Base-by-base conservation (phyloP, 1,284 basidiomycete species). In the Thelephora terrestris region DNA sequence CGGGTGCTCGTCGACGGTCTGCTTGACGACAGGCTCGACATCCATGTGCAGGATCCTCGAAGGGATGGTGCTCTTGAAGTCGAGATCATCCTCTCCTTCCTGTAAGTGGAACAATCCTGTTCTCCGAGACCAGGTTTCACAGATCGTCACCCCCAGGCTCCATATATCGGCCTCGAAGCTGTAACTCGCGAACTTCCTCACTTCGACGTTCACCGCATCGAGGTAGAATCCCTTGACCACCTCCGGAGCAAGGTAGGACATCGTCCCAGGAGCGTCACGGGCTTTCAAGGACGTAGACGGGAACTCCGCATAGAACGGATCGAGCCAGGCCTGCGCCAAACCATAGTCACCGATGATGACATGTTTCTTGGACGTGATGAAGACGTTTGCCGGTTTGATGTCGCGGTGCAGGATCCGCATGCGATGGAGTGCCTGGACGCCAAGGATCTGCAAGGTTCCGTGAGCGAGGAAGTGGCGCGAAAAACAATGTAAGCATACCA, bases 311-410 rank as follows among this genome's bases (percentile, higher is more conserved):
- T 42, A 42, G 20, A 12, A 23, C 9, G 39, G 39, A 14, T 25
- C 21, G 16, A 25, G 25, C 21, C 20, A 42, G 39, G 20, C 39
- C 3, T 42, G 48, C 2, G 60, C 53, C 6, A 47, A 35, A 7
- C 52, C 57, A 45, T 61, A 58, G 45, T 56, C 44, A 66, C 75
- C 39, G 75, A 69, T 61, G 77, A 78, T 70, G 42, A 81, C 69
- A 63, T 81, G 79, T 3, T 79, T 79, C 3, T 76, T 79, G 17
- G 74, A 73, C 53, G 78, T 76, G 46, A 83, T 67, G 42, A 81
- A 65, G 50, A 81, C 76, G 61, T 78, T 78, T 53, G 79, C 78
- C 1, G 79, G 79, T 56, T 75, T 78, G 45, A 83, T 61, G 55
- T 78, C 75, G 6, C 57, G 47, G 40, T 61, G 60, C 3, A 56